These are phyloP conservation scores for Boeremia lycopersici DNA, from an alignment of 2,329 filamentous ascomycete species.

Conservation along the genomic window DNA sequence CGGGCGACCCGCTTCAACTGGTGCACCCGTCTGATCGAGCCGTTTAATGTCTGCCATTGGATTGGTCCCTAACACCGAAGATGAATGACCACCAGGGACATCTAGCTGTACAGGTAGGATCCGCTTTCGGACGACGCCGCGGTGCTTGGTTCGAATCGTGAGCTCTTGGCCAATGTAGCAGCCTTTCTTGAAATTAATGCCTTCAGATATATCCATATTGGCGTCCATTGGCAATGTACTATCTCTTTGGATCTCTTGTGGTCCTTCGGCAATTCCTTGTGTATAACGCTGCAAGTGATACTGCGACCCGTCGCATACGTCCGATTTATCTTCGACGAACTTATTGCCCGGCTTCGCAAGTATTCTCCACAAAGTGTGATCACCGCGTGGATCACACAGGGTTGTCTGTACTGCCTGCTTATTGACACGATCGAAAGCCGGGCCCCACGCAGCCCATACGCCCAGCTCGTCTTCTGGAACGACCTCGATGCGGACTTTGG, in stretches of 20 bases:
- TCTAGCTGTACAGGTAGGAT: slow-evolving; percentile 83
- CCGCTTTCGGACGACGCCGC: slow-evolving; percentile 89
- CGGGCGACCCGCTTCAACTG: slow-evolving; percentile 61
- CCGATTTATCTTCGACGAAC: slow-evolving; percentile 3
- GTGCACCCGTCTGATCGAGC: slow-evolving; percentile 50
- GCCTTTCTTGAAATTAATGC: slow-evolving; percentile 91
- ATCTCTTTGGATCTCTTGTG: slow-evolving; percentile 74
- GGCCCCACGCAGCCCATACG: slow-evolving; percentile 77
- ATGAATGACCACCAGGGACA: slow-evolving; percentile 19
- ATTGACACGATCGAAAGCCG: slow-evolving; percentile 11
- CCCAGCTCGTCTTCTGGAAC: slow-evolving; percentile 65
- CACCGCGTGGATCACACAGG: slow-evolving; percentile 32
- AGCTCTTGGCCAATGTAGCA: slow-evolving; percentile 98
- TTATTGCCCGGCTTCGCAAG: slow-evolving; percentile 8
- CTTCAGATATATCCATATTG: slow-evolving; percentile 85
- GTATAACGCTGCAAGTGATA: slow-evolving; percentile 82
- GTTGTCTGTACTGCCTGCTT: slow-evolving; percentile 13
- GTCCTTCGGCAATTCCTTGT: slow-evolving; percentile 83
- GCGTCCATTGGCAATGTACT: slow-evolving; percentile 81
- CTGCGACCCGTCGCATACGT: slow-evolving; percentile 45
- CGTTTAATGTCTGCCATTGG: slow-evolving; percentile 60
- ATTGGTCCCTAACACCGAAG: slow-evolving; percentile 28
- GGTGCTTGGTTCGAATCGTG: slow-evolving; percentile 93
- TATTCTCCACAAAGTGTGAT: slow-evolving; percentile 14
- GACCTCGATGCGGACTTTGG: slow-evolving; percentile 71